Evolutionary conservation across 306 rosid species (phyloP).

Genomic region (Prinsepia uniflora): DNA sequence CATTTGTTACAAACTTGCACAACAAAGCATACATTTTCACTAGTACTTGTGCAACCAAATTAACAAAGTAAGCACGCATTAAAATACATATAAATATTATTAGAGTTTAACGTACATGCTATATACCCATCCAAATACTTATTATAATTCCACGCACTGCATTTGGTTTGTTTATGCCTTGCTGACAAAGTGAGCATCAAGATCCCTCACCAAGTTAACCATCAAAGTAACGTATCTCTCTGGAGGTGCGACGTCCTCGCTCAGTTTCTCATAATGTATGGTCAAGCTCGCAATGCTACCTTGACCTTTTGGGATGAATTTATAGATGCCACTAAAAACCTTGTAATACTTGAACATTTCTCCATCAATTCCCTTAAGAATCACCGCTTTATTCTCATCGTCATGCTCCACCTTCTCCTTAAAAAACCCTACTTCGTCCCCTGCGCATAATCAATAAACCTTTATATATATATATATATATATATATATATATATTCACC

Average conservation of each 20-base stretch:
- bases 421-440: conserved; percentile 16
- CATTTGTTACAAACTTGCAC: no score
- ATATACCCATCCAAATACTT: no score
- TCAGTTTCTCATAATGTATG: conserved; percentile 34
- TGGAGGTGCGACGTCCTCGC: conserved; percentile 25
- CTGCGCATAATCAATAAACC: conserved; percentile 3
- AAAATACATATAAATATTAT: no score
- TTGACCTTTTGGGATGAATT: conserved; percentile 17
- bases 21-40: no score
- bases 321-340: conserved; percentile 6
- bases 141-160: no score
- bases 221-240: conserved; percentile 24
- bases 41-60: no score
- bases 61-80: no score
- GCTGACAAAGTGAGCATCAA: conserved; percentile 32
- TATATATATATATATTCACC: no score
- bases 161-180: no score
- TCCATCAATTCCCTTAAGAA: conserved; percentile 30
- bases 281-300: conserved; percentile 16
- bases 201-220: conserved; percentile 26
- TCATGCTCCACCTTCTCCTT: conserved; percentile 36
- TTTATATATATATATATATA: no score
- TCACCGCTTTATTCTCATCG: conserved; percentile 14
- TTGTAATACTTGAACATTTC: conserved; percentile 32
- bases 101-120: no score